Evolutionary conservation across 192 early-diverging fungal species (phyloP).

Genomic region (Podila clonocystis): DNA sequence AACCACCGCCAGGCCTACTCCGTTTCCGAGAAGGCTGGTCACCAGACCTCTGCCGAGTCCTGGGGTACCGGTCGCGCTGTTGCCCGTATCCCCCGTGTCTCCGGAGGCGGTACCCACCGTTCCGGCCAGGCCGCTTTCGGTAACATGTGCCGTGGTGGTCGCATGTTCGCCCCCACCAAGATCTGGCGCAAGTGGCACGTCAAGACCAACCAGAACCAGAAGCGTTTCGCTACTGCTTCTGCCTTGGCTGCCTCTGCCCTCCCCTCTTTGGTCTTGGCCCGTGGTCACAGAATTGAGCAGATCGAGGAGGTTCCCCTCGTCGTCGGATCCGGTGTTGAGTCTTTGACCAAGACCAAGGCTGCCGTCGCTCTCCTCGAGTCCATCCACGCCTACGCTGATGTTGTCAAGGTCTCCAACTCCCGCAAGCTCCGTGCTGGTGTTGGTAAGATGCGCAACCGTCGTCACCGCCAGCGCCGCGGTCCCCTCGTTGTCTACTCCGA

Average conservation of each 20-base stretch:
- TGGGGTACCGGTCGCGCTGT: slow-evolving; percentile 99
- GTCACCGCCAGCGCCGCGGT: slow-evolving; percentile 95
- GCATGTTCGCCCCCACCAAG: slow-evolving; percentile 99
- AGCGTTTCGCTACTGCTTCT: slow-evolving; percentile 96
- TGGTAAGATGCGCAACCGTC: slow-evolving; percentile 97
- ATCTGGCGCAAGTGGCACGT: slow-evolving; percentile 99
- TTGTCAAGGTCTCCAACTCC: slow-evolving; percentile 93
- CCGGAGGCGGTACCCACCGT: slow-evolving; percentile 95
- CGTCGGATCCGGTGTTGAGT: slow-evolving; percentile 81
- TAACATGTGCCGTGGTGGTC: slow-evolving; percentile 99
- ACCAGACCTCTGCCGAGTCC: slow-evolving; percentile 98
- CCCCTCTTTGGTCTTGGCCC: slow-evolving; percentile 91
- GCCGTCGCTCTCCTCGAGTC: slow-evolving; percentile 91
- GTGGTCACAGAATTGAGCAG: slow-evolving; percentile 95
- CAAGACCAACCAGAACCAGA: slow-evolving; percentile 98
- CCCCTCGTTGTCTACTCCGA: slow-evolving; percentile 96
- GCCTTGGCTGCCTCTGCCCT: slow-evolving; percentile 96
- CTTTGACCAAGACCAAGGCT: slow-evolving; percentile 91
- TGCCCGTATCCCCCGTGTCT: slow-evolving; percentile 99
- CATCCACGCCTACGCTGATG: slow-evolving; percentile 93
- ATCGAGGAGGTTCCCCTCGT: slow-evolving; percentile 97
- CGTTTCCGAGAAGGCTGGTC: slow-evolving; percentile 95
- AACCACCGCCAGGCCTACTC: slow-evolving; percentile 98
- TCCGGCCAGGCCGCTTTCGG: slow-evolving; percentile 98
- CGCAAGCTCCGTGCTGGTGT: slow-evolving; percentile 97